Conservation (phyloP, 2,329 filamentous ascomycete genomes). For the Chaetoscypha palmicola region DNA sequence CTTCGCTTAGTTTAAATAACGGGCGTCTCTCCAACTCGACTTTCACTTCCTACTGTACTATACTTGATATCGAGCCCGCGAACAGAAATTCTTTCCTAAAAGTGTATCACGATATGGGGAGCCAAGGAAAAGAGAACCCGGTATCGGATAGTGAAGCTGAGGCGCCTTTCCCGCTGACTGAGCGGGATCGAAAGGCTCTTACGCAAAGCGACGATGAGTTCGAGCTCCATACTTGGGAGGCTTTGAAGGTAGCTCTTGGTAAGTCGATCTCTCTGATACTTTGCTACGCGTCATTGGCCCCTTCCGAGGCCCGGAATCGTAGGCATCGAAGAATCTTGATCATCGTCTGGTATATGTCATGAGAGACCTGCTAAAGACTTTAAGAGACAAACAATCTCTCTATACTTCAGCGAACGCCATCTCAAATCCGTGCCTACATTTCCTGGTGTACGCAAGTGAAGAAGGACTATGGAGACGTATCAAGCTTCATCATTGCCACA, state of each 20-base stretch:
- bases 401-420: slow-evolving; percentile 71
- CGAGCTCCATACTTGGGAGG: slow-evolving; percentile 63
- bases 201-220: slow-evolving; percentile 65
- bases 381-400: slow-evolving; percentile 56
- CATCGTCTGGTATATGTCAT: no score
- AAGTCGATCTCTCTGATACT: slow-evolving; percentile 21
- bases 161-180: slow-evolving; percentile 52
- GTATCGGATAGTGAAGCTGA: slow-evolving; percentile 7
- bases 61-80: no score
- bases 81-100: not conserved
- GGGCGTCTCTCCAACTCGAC: no score
- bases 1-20: no score
- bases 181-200: slow-evolving; percentile 47
- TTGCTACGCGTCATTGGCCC: no score
- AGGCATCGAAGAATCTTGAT: not conserved
- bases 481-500: slow-evolving; percentile 68
- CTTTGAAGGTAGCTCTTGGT: slow-evolving; percentile 63
- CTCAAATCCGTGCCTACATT: slow-evolving; percentile 72
- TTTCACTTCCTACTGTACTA: no score
- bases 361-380: slow-evolving; percentile 1
- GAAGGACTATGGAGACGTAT: slow-evolving; percentile 69
- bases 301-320: no score
- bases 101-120: not conserved
- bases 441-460: slow-evolving; percentile 66
- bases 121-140: not conserved